Evolutionary conservation across 2,329 filamentous ascomycete species (phyloP).

Genomic region (Neurospora sp.): DNA sequence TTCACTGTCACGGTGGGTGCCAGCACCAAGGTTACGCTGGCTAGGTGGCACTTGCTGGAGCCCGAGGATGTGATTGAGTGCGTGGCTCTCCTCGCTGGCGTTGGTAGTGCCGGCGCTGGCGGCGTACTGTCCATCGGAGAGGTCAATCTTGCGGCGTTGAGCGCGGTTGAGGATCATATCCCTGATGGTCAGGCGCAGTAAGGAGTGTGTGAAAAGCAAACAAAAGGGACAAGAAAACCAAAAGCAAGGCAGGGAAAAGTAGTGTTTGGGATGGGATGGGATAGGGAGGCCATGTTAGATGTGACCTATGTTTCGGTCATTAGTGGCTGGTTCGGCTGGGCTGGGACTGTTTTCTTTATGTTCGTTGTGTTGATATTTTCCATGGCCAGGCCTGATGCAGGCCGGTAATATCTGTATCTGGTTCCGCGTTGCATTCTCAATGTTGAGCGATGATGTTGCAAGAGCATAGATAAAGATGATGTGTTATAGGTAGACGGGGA

Average conservation of each 20-base stretch:
- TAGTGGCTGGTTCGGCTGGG: not conserved
- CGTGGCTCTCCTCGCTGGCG: conserved; percentile 45
- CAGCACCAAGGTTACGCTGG: conserved; percentile 83
- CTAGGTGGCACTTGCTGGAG: conserved; percentile 82
- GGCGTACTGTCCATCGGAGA: conserved; percentile 35
- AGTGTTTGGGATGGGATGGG: not conserved
- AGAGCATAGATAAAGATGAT: not conserved
- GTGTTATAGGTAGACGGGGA: not conserved
- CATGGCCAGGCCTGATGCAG: not conserved
- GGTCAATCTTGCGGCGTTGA: conserved; percentile 47
- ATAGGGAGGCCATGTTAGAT: not conserved
- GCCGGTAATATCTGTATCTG: not conserved
- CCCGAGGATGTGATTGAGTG: conserved; percentile 77
- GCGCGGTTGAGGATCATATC: conserved; percentile 42
- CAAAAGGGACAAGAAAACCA: not conserved
- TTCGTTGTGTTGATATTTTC: not conserved
- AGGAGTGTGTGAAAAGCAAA: not conserved
- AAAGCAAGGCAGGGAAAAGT: not conserved
- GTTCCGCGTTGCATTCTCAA: not conserved
- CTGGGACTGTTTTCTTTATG: not conserved
- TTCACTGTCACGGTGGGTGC: conserved; percentile 90
- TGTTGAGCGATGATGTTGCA: not conserved
- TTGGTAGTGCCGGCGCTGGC: conserved; percentile 21
- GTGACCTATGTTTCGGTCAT: not conserved
- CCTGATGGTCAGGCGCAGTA: conserved; percentile 20